A percentile compares a stretch with the other conserved stretches of the same genome.
These are phyloP conservation scores for Carex parvula DNA, from an alignment of 176 grass and related monocot genomes.

Conservation along the genomic window DNA sequence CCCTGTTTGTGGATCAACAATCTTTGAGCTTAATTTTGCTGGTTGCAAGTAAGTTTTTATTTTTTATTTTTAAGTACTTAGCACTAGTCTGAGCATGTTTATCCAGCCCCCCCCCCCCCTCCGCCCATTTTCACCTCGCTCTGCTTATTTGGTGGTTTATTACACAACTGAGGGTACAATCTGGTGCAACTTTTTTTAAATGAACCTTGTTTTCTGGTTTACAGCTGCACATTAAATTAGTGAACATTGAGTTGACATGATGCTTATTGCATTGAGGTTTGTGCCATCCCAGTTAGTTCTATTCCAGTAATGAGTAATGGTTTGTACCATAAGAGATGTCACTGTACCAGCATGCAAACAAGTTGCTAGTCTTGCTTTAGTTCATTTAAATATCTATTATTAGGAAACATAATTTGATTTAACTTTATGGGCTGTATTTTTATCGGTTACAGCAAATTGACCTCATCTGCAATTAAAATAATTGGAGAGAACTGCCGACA, in stretches of 20 bases:
- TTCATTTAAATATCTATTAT: neutral
- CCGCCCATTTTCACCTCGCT: neutral
- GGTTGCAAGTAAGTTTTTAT: slow-evolving; percentile 69
- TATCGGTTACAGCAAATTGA: slow-evolving; percentile 58
- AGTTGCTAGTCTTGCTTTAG: neutral
- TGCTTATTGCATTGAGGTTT: neutral
- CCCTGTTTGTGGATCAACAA: slow-evolving; percentile 55
- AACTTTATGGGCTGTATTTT: slow-evolving; percentile 1
- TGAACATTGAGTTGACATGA: neutral
- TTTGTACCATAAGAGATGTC: neutral
- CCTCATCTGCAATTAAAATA: slow-evolving; percentile 69
- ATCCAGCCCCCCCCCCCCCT: neutral
- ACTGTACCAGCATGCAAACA: neutral
- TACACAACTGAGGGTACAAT: neutral
- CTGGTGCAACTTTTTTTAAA: neutral
- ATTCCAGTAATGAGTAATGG: neutral
- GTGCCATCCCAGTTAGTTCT: neutral
- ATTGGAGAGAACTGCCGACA: slow-evolving; percentile 30
- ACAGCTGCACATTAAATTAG: neutral
- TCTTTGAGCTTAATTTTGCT: slow-evolving; percentile 66
- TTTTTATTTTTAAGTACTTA: neutral
- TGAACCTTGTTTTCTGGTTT: neutral
- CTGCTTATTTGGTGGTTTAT: neutral
- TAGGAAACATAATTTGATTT: neutral
- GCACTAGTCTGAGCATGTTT: neutral